Conservation (phyloP, 345 rosid species). For the Hirschfeldia incana region DNA sequence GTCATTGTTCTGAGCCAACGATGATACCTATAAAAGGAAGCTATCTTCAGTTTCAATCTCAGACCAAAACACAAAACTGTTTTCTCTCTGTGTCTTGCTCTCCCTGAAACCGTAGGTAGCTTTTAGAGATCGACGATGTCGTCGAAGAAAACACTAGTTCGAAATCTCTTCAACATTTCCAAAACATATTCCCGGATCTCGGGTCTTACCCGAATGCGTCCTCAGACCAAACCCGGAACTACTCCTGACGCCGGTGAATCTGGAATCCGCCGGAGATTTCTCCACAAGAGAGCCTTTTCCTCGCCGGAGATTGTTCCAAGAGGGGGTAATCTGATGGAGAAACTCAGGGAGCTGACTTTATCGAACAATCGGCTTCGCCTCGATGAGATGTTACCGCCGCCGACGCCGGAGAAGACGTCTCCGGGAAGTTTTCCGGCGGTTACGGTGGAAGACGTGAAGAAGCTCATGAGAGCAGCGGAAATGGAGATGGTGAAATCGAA, state of each 20-base stretch:
- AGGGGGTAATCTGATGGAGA: constrained; percentile 58
- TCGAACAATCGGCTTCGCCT: constrained; percentile 57
- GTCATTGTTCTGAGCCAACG: constrained; percentile 22
- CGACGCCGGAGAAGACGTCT: constrained; percentile 17
- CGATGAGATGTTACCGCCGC: constrained; percentile 53
- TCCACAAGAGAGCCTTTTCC: constrained; percentile 55
- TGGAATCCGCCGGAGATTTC: constrained; percentile 61
- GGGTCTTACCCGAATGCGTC: constrained; percentile 40
- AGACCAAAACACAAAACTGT: constrained; percentile 18
- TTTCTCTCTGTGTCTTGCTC: constrained; percentile 22
- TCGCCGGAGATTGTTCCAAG: constrained; percentile 44
- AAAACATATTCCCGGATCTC: constrained; percentile 47
- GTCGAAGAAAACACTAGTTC: constrained; percentile 63
- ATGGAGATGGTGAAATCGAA: constrained; percentile 68
- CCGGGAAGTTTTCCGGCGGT: constrained; percentile 35
- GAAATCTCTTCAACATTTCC: constrained; percentile 59
- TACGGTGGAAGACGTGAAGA: constrained; percentile 74
- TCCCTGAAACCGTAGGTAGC: background rate
- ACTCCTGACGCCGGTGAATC: constrained; percentile 70
- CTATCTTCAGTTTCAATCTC: constrained; percentile 17
- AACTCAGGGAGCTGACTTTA: constrained; percentile 51
- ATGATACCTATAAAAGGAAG: constrained; percentile 25
- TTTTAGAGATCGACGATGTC: constrained; percentile 48
- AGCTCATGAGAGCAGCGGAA: constrained; percentile 72
- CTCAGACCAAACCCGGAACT: constrained; percentile 40